Evolutionary conservation across 805 yeast species (phyloP).

Genomic region (Candida morakotiae): DNA sequence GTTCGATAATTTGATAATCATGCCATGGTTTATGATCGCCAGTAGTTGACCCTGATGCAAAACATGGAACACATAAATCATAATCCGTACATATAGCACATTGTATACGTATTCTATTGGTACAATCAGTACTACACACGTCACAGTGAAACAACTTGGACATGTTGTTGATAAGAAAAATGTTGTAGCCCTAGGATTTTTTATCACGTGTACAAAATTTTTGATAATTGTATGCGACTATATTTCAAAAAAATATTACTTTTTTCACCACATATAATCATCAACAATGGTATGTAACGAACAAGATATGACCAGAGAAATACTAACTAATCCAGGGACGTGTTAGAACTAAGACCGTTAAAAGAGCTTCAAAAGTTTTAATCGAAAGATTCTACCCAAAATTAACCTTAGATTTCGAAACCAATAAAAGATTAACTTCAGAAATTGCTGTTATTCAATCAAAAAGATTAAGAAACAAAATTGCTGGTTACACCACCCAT

Average conservation of each 20-base stretch:
- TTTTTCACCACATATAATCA: background rate
- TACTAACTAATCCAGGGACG: conserved; percentile 74
- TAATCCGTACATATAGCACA: conserved; percentile 94
- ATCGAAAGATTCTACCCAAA: conserved; percentile 99
- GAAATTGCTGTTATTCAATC: conserved; percentile 99
- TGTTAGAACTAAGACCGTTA: conserved; percentile 99
- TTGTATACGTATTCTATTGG: conserved; percentile 81
- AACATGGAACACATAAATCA: conserved; percentile 97
- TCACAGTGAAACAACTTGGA: conserved; percentile 72
- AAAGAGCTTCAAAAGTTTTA: conserved; percentile 99
- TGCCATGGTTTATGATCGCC: conserved; percentile 94
- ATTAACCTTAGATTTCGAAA: conserved; percentile 98
- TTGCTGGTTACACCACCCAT: conserved; percentile 99
- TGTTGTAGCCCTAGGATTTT: conserved; percentile 2
- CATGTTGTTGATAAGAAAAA: conserved; percentile 1
- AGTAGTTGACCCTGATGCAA: conserved; percentile 74
- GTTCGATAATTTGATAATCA: conserved; percentile 87
- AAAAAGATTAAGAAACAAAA: conserved; percentile 99
- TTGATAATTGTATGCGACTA: background rate
- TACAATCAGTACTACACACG: conserved; percentile 93
- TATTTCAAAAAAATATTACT: background rate
- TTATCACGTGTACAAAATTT: conserved; percentile 1
- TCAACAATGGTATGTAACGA: conserved; percentile 5
- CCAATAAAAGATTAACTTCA: conserved; percentile 98
- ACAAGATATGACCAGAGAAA: too few relatives aligned